Evolutionary conservation across 352 stramenopile species (phyloP), one percentile per base, ranked within the genome.

Genomic region (Phytophthora litchii): DNA sequence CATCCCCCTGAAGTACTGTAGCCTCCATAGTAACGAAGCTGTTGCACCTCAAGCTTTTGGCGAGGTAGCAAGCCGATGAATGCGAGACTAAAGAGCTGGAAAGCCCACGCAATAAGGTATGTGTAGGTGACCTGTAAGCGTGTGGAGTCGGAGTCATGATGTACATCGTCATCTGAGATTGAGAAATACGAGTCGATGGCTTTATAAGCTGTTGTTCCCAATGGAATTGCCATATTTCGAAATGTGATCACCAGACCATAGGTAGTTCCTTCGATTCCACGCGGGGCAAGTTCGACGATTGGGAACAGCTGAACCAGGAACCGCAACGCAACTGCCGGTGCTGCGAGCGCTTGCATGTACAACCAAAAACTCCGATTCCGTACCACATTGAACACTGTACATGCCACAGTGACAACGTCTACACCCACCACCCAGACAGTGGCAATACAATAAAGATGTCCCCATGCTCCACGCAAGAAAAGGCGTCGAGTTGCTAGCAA

Each of bases 21-120:
- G 27, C 78, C 72, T 43, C 80, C 80, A 56, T 86, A 87, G 60
- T 78, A 79, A 10, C 80, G 76, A 3, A 85, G 52, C 40, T 88
- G 80, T 49, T 90, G 80, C 27, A 84, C 76, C 44, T 88, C 78
- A 32, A 88, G 71, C 40, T 81, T 84, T 47, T 90, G 80, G 5
- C 67, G 61, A 16, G 80, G 78, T 12, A 90, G 57, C 12, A 88
- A 42, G 8, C 74, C 68, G 1, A 87, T 55, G 37, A 76, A 72
- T 3, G 61, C 60, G 27, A 86, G 35, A 68, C 71, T 82, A 8
- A 64, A 9, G 1, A 86, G 54, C 40, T 89, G 63, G n/a, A 88
- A 66, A 8, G 54, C 34, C 66, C 70, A 87, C 16, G 67, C 70
- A 52, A 83, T 71, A 14, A 84, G 20, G 56, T 77, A 86, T 35